phyloP scores from a whole-genome alignment of 257 asterid species.

The Nicotiana paniculata region DNA sequence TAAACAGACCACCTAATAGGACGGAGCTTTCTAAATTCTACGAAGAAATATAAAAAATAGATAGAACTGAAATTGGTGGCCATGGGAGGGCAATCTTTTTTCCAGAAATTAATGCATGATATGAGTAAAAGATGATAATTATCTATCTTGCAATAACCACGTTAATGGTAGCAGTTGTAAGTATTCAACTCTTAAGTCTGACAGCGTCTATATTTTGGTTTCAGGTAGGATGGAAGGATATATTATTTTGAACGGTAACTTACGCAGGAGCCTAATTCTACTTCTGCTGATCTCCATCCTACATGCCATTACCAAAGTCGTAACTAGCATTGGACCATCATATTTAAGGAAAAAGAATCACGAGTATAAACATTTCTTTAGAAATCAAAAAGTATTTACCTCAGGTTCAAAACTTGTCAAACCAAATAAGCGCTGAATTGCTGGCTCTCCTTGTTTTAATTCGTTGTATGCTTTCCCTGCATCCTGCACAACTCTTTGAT shows the following conservation, averaged over 20 bases:
- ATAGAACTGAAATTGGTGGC: neutral
- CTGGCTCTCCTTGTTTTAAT: conserved; percentile 97
- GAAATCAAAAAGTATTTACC: conserved; percentile 27
- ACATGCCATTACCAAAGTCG: neutral
- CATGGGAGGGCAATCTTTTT: neutral
- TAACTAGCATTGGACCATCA: neutral
- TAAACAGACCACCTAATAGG: neutral
- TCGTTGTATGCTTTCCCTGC: conserved; percentile 87
- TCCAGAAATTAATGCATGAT: neutral
- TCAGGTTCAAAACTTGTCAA: conserved; percentile 54
- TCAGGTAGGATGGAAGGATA: neutral
- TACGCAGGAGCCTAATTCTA: neutral
- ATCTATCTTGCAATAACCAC: neutral
- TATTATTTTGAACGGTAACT: neutral
- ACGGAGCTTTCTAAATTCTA: neutral
- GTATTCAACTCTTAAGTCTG: neutral
- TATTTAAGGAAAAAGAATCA: neutral
- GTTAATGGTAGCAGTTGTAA: neutral
- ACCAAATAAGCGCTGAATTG: conserved; percentile 74
- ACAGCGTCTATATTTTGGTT: neutral
- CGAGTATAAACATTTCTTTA: neutral
- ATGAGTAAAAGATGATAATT: neutral
- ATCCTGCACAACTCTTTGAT: conserved; percentile 52
- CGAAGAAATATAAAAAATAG: neutral
- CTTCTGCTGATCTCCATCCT: neutral